These are phyloP conservation scores for Didymella exigua DNA, from an alignment of 2,329 filamentous ascomycete species.

Conservation along the genomic window DNA sequence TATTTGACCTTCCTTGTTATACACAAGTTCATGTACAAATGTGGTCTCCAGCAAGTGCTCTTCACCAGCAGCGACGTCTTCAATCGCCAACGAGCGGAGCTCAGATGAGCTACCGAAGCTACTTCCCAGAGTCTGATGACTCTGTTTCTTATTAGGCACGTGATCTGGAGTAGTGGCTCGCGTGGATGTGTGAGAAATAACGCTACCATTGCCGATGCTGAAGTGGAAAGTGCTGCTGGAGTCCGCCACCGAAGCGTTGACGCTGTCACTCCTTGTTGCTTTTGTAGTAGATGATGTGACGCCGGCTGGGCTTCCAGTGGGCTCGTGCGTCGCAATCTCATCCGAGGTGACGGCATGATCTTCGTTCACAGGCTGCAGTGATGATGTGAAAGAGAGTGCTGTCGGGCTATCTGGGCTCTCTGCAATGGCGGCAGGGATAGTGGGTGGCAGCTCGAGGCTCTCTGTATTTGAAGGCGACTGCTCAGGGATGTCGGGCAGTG, in stretches of 20 bases:
- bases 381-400: constrained; percentile 53
- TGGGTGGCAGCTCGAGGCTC: constrained; percentile 32
- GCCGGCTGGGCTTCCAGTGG: constrained; percentile 45
- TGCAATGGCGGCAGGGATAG: constrained; percentile 28
- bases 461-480: constrained; percentile 44
- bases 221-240: constrained; percentile 80
- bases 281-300: constrained; percentile 36
- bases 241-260: constrained; percentile 76
- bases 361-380: constrained; percentile 43
- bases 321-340: constrained; percentile 24
- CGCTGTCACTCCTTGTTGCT: constrained; percentile 59
- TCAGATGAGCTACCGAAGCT: constrained; percentile 70
- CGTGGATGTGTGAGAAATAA: constrained; percentile 81
- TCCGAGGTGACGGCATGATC: constrained; percentile 31
- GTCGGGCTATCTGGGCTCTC: constrained; percentile 35
- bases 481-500: constrained; percentile 67
- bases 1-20: constrained; percentile 94
- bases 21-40: constrained; percentile 86
- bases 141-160: constrained; percentile 58
- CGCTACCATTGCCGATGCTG: constrained; percentile 75
- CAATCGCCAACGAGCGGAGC: constrained; percentile 68
- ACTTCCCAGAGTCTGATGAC: constrained; percentile 63
- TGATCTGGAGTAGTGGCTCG: constrained; percentile 84
- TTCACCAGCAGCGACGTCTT: constrained; percentile 80
- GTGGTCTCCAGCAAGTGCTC: constrained; percentile 88